phyloP scores from a whole-genome alignment of 495 filamentous ascomycete genomes.

The Aspergillus affinis region DNA sequence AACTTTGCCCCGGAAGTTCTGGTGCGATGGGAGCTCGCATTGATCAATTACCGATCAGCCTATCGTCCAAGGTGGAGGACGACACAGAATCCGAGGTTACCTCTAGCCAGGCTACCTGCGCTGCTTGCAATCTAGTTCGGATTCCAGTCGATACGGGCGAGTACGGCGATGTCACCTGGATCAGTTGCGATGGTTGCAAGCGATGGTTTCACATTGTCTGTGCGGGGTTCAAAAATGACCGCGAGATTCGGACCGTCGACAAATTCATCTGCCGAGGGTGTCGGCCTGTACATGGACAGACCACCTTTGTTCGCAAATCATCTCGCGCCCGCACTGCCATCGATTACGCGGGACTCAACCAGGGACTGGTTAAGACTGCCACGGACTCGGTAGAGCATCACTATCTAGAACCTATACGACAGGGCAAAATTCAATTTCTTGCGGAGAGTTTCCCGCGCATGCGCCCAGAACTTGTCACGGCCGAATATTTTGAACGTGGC shows the following conservation, averaged over 20 bases:
- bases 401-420: slow-evolving; percentile 69
- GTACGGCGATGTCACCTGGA: slow-evolving; percentile 62
- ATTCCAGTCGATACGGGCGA: slow-evolving; percentile 47
- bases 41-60: slow-evolving; percentile 9
- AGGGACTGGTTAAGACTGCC: slow-evolving; percentile 69
- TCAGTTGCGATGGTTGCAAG: slow-evolving; percentile 74
- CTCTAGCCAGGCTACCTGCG: slow-evolving; percentile 46
- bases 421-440: slow-evolving; percentile 62
- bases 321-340: slow-evolving; percentile 67
- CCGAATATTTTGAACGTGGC: slow-evolving; percentile 65
- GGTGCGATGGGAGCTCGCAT: slow-evolving; percentile 1
- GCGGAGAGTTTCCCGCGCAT: slow-evolving; percentile 66
- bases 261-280: slow-evolving; percentile 69
- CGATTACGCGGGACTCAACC: slow-evolving; percentile 73
- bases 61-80: slow-evolving; percentile 33
- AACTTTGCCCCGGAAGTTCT: slow-evolving; percentile 8
- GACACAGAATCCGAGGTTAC: slow-evolving; percentile 21
- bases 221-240: slow-evolving; percentile 67
- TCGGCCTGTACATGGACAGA: slow-evolving; percentile 59
- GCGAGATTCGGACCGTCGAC: slow-evolving; percentile 69
- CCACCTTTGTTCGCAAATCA: slow-evolving; percentile 64
- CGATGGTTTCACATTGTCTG: slow-evolving; percentile 74
- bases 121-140: slow-evolving; percentile 49
- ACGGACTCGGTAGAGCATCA: slow-evolving; percentile 70
- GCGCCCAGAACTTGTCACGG: slow-evolving; percentile 64